Percentiles rank a stretch among this genome's conserved stretches.
Evolutionary conservation across 805 yeast genomes (phyloP).

Genomic region (Schizosaccharomyces pombe): DNA sequence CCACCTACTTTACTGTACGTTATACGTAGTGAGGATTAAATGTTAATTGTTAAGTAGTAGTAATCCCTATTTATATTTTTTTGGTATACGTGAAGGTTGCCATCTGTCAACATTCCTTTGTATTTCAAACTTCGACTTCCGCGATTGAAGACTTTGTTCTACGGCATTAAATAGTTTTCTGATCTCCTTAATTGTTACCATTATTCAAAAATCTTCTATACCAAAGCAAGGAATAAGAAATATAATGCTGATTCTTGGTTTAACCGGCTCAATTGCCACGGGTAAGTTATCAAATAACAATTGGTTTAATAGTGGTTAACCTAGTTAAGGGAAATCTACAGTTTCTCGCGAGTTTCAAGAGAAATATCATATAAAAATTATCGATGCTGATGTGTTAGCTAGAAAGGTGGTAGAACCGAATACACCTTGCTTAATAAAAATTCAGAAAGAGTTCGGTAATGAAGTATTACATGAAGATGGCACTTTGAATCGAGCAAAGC

Average conservation of each 20-base stretch:
- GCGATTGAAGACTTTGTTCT: too few relatives aligned
- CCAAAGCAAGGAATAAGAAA: background rate
- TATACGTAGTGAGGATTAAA: too few relatives aligned
- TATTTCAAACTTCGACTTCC: too few relatives aligned
- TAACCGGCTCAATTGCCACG: constrained; percentile 96
- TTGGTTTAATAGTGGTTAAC: background rate
- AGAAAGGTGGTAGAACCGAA: constrained; percentile 70
- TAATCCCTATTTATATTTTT: too few relatives aligned
- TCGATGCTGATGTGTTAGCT: constrained; percentile 86
- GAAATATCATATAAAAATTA: constrained; percentile 26
- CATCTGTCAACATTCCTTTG: too few relatives aligned
- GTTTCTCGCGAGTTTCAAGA: constrained; percentile 35
- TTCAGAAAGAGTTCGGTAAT: constrained; percentile 35
- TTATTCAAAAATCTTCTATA: too few relatives aligned
- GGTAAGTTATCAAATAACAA: background rate
- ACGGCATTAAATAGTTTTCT: too few relatives aligned
- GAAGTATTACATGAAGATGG: constrained; percentile 20
- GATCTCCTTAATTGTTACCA: too few relatives aligned
- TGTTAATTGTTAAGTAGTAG: too few relatives aligned
- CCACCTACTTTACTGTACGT: too few relatives aligned
- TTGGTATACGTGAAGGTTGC: too few relatives aligned
- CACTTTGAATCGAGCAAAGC: constrained; percentile 39
- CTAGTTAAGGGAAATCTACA: constrained; percentile 52
- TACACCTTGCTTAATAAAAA: constrained; percentile 37
- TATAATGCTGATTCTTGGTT: constrained; percentile 64